A percentile compares a stretch with the other conserved stretches of the same genome.
phyloP scores from a whole-genome alignment of 2,329 filamentous ascomycete species.

The Calonectria naviculata region DNA sequence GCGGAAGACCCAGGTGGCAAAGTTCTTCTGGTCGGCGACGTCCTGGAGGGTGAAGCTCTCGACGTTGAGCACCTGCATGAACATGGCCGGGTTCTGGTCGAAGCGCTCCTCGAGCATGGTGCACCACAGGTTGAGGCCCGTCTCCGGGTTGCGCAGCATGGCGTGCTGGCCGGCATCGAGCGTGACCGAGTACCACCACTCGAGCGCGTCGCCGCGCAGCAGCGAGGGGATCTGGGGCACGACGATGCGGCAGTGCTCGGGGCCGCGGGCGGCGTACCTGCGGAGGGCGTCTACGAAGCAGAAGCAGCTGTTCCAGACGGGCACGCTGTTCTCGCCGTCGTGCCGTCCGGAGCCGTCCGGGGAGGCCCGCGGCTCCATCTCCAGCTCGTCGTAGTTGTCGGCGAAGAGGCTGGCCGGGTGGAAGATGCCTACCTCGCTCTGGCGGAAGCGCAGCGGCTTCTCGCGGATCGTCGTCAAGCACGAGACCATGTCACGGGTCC shows the following conservation, averaged over 20 bases:
- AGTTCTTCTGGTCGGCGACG: slow-evolving; percentile 4
- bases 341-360: background rate
- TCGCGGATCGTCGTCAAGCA: background rate
- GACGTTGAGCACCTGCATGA: slow-evolving; percentile 7
- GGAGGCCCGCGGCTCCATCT: background rate
- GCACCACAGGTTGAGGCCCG: background rate
- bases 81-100: slow-evolving; percentile 3
- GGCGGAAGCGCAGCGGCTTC: background rate
- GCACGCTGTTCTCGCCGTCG: background rate
- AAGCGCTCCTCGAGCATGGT: background rate
- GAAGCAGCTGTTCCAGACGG: slow-evolving; percentile 1
- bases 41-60: slow-evolving; percentile 4
- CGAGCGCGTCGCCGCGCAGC: background rate
- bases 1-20: background rate
- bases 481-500: background rate
- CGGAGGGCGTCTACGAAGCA: slow-evolving; percentile 2
- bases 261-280: background rate
- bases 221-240: slow-evolving; percentile 3
- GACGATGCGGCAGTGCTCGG: background rate
- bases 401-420: slow-evolving; percentile 1
- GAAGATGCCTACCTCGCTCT: slow-evolving; percentile 6
- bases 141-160: background rate
- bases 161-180: background rate
- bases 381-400: slow-evolving; percentile 3
- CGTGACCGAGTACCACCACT: slow-evolving; percentile 4